Percentiles rank a stretch among this genome's conserved stretches.
Evolutionary conservation across 2,329 filamentous ascomycete genomes (phyloP).

Genomic region (Pseudogymnoascus verrucosus): DNA sequence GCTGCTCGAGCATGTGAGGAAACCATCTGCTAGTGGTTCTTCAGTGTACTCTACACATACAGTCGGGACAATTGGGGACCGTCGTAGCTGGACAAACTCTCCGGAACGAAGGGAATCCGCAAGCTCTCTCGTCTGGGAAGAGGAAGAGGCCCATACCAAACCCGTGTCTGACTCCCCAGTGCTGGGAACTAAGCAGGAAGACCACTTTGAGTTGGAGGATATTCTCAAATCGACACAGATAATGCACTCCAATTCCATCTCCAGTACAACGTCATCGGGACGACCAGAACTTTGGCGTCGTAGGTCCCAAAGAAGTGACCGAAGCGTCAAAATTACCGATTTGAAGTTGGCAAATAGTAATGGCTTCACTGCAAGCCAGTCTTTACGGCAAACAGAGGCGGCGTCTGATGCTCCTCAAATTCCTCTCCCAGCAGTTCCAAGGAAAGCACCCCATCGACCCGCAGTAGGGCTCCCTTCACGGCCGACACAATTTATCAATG

Average conservation of each 20-base stretch:
- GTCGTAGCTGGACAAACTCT: conserved; percentile 6
- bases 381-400: conserved; percentile 9
- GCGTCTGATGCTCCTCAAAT: conserved; percentile 5
- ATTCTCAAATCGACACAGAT: conserved; percentile 6
- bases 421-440: conserved; percentile 2
- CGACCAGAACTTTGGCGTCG: conserved; percentile 25
- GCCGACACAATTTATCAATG: background rate
- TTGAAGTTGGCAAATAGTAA: conserved; percentile 26
- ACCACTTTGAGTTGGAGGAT: background rate
- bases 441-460: background rate
- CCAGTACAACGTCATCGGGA: conserved; percentile 2
- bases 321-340: conserved; percentile 21
- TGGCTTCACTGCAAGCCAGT: conserved; percentile 24
- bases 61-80: background rate
- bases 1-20: background rate
- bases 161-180: background rate
- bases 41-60: background rate
- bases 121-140: conserved; percentile 1
- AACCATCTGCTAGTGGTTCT: background rate
- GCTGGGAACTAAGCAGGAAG: background rate
- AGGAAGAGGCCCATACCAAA: background rate
- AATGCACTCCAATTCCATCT: conserved; percentile 7
- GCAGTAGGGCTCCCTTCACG: background rate
- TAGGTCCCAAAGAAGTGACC: conserved; percentile 22
- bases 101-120: background rate